phyloP scores from a whole-genome alignment of 352 stramenopile species.

The Pythium chondricola region DNA sequence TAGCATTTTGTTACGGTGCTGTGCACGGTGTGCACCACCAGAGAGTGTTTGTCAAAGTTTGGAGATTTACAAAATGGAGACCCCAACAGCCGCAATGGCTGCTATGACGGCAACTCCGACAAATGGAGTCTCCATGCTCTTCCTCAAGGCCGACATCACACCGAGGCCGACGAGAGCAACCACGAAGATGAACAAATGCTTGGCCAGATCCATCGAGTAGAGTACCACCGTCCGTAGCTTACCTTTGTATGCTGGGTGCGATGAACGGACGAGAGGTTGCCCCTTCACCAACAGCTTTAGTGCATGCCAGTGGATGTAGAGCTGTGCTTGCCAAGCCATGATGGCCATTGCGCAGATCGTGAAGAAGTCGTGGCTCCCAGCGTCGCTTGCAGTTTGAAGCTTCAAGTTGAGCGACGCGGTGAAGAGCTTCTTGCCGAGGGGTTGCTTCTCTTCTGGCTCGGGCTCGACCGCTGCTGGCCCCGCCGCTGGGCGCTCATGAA shows the following conservation, averaged over 20 bases:
- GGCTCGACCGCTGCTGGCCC: neutral
- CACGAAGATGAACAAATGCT: slow-evolving; percentile 17
- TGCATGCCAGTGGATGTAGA: slow-evolving; percentile 20
- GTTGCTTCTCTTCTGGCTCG: slow-evolving; percentile 5
- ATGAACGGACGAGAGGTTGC: slow-evolving; percentile 5
- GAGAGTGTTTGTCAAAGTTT: too few species aligned
- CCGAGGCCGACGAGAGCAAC: slow-evolving; percentile 11
- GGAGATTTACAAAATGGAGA: too few species aligned
- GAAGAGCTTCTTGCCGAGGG: slow-evolving; percentile 19
- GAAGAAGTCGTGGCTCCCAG: slow-evolving; percentile 11
- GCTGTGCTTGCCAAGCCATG: slow-evolving; percentile 20
- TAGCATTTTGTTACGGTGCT: too few species aligned
- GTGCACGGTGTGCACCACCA: too few species aligned
- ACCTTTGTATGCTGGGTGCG: slow-evolving; percentile 18
- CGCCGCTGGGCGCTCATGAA: slow-evolving; percentile 3
- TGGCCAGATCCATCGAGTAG: slow-evolving; percentile 14
- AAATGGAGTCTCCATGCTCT: slow-evolving; percentile 1
- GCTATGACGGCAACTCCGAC: neutral
- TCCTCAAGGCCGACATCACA: slow-evolving; percentile 8
- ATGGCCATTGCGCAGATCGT: slow-evolving; percentile 11
- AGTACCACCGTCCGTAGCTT: slow-evolving; percentile 5
- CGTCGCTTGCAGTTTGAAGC: neutral
- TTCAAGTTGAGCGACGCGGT: slow-evolving; percentile 12
- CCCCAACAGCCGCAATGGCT: too few species aligned
- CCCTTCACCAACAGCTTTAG: slow-evolving; percentile 14